Percentiles rank a stretch among this genome's conserved stretches.
Conservation (phyloP, 75 land plant genomes). For the Adiantum capillusveneris region DNA sequence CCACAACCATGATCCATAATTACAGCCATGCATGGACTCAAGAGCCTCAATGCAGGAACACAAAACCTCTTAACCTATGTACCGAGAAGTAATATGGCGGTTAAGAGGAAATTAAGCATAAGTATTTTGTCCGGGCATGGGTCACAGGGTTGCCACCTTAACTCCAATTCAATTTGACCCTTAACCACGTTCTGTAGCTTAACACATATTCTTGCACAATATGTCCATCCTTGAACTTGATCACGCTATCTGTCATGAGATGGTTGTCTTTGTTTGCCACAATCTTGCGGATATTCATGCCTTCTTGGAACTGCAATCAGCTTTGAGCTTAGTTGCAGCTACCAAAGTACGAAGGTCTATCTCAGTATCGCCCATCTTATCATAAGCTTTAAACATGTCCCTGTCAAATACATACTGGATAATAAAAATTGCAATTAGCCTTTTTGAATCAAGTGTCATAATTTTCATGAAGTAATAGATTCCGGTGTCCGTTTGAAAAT, state of each 20-base stretch:
- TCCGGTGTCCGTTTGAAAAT: no score
- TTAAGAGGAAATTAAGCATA: no score
- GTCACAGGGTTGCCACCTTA: constrained; percentile 50
- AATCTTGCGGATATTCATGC: constrained; percentile 51
- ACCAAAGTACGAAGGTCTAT: constrained; percentile 56
- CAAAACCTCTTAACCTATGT: no score
- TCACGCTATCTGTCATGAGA: constrained; percentile 54
- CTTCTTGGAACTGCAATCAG: constrained; percentile 18
- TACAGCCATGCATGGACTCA: no score
- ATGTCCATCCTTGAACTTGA: constrained; percentile 48
- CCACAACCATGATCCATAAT: no score
- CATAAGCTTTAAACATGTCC: constrained; percentile 71
- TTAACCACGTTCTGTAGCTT: constrained; percentile 72
- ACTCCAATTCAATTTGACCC: constrained; percentile 58
- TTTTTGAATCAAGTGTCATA: no score
- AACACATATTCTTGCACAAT: constrained; percentile 67
- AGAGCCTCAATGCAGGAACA: no score
- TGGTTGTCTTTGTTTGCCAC: constrained; percentile 59
- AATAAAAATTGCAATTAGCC: no score
- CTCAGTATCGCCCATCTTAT: constrained; percentile 75
- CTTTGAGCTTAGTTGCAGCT: constrained; percentile 38
- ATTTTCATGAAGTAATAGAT: no score
- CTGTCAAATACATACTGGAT: constrained; percentile 64
- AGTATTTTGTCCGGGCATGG: no score
- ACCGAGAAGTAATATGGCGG: no score